Base-by-base conservation (phyloP, 1,284 basidiomycete genomes). In the Ustilago shanxiensis region DNA sequence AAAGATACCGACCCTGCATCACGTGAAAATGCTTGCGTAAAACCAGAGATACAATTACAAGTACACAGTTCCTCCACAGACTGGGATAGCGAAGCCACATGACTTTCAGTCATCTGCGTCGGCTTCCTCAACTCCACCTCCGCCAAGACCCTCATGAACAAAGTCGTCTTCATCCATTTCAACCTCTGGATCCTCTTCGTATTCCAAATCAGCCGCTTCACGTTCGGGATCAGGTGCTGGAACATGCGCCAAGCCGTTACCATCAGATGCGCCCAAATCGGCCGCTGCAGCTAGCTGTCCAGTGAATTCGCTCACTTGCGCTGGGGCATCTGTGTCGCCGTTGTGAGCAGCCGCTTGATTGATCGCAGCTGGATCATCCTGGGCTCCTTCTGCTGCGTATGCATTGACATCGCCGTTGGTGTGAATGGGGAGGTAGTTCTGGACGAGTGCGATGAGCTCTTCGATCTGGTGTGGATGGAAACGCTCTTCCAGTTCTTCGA, bases 401-500 rank as follows among this genome's bases (percentile, higher is more conserved):
- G 58, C 66, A 29, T 69, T 66, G 55, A 71, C 56, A 0, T 61
- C 41, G 24, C 31, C 29, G 16, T 26, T 41, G 9, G 62, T 20
- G 5, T 61, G 41, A 14, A 76, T 51, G n/a, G 80, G 80, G 3
- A 80, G 52, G 35, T 76, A 86, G 11, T 90, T 91, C 1, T 86
- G 85, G 28, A 96, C 91, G 28, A 89, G 85, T 2, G 83, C 77
- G 3, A 94, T 88, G 10, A 97, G 90, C 20, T 91, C 89, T 18
- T 92, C 89, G 87, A 95, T 92, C 41, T 89, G 88, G 24, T 91
- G 54, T 8, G 62, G 62, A 33, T 67, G 89, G 0, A 95, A 89
- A 45, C 95, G 90, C 72, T 93, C 92, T 86, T 95, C 93, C 1
- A 94, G 88, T 85, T 96, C 94, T 86, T 97, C 94, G 16, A 98